phyloP scores from a whole-genome alignment of 2,329 filamentous ascomycete genomes.

The Monilinia vaccinii-corymbosi region DNA sequence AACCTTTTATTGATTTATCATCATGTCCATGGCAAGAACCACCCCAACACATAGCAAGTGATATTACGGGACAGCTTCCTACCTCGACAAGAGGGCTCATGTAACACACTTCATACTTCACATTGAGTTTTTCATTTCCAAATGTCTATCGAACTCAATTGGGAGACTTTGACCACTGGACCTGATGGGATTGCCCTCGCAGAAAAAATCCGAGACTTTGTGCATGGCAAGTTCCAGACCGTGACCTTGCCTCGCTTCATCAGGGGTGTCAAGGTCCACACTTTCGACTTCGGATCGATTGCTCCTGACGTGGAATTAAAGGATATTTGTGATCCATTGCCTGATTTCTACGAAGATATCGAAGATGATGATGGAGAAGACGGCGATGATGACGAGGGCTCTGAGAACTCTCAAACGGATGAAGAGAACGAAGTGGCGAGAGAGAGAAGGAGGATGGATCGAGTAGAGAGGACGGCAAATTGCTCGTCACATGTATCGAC shows the following conservation, averaged over 20 bases:
- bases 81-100: not conserved
- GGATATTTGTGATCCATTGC: conserved; percentile 89
- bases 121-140: conserved; percentile 5
- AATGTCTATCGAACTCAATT: conserved; percentile 98
- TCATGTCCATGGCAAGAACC: no score
- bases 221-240: conserved; percentile 92
- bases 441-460: conserved; percentile 31
- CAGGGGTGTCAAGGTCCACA: conserved; percentile 87
- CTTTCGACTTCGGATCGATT: conserved; percentile 83
- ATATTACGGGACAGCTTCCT: not conserved
- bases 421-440: conserved; percentile 21
- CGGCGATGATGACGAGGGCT: conserved; percentile 34
- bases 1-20: no score
- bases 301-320: conserved; percentile 84
- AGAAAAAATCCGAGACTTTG: conserved; percentile 80
- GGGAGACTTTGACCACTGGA: conserved; percentile 84
- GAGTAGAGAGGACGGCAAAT: conserved; percentile 29
- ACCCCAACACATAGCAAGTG: not conserved
- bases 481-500: conserved; percentile 14
- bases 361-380: conserved; percentile 52
- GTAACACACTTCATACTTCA: not conserved
- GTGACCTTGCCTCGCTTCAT: conserved; percentile 91
- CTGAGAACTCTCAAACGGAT: conserved; percentile 11
- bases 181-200: conserved; percentile 80
- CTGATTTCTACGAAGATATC: conserved; percentile 90